Evolutionary conservation across 2,329 filamentous ascomycete genomes (phyloP).

Genomic region (Trichophyton rubrum): DNA sequence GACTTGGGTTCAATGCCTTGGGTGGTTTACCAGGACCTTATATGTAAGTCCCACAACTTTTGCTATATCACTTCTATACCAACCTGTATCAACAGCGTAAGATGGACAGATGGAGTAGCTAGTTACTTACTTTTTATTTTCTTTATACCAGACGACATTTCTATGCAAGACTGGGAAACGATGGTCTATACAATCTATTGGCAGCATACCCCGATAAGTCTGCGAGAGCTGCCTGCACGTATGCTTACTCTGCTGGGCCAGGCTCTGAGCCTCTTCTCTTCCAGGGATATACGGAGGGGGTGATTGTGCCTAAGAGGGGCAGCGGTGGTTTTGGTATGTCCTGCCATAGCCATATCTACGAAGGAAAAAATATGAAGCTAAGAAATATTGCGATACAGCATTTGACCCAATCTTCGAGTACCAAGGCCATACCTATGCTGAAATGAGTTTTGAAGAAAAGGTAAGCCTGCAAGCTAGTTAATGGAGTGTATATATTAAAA

Average conservation of each 20-base stretch:
- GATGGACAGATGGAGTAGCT: too few relatives aligned
- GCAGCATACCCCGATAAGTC: slow-evolving; percentile 81
- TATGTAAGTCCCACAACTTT: slow-evolving; percentile 59
- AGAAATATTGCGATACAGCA: slow-evolving; percentile 39
- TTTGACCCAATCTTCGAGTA: slow-evolving; percentile 98
- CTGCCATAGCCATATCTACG: not conserved
- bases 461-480: too few relatives aligned
- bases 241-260: slow-evolving; percentile 78
- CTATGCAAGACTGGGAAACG: slow-evolving; percentile 65
- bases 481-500: too few relatives aligned
- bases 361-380: not conserved
- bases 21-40: slow-evolving; percentile 86
- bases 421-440: slow-evolving; percentile 79
- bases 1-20: slow-evolving; percentile 81
- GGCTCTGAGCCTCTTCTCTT: slow-evolving; percentile 76
- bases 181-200: slow-evolving; percentile 80
- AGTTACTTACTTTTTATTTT: not conserved
- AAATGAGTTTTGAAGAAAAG: slow-evolving; percentile 90
- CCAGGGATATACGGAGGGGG: slow-evolving; percentile 77
- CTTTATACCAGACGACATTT: slow-evolving; percentile 69
- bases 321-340: slow-evolving; percentile 66
- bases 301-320: slow-evolving; percentile 73
- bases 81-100: too few relatives aligned
- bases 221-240: slow-evolving; percentile 91
- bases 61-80: too few relatives aligned